A percentile compares a stretch with the other conserved stretches of the same genome.
Evolutionary conservation across 305 asterid species (phyloP).

Genomic region (Andrographis paniculata): DNA sequence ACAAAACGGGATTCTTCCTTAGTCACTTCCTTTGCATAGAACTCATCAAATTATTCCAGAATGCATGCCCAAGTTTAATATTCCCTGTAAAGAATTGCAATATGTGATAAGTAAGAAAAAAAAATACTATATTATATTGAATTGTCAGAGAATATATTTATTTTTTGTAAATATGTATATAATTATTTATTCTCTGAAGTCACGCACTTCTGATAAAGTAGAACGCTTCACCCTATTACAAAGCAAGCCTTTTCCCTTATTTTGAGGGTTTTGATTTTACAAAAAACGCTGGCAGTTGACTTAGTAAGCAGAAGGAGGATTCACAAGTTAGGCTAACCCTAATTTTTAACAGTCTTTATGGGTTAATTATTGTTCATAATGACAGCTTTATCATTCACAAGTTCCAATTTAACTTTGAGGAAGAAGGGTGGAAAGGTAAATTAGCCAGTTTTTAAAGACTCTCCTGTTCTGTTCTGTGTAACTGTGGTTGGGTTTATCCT

Average conservation of each 20-base stretch:
- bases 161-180: too few relatives aligned
- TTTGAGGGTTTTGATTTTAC: conserved; percentile 6
- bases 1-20: conserved; percentile 16
- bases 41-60: conserved; percentile 1
- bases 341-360: conserved; percentile 3
- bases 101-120: background rate
- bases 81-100: background rate
- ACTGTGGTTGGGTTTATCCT: too few relatives aligned
- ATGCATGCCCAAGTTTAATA: background rate
- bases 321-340: conserved; percentile 12
- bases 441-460: too few relatives aligned
- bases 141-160: conserved; percentile 14
- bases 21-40: conserved; percentile 16
- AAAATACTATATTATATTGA: background rate
- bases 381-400: conserved; percentile 22
- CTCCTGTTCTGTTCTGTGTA: too few relatives aligned
- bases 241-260: conserved; percentile 5
- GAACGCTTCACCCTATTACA: conserved; percentile 12
- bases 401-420: too few relatives aligned
- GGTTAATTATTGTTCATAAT: background rate
- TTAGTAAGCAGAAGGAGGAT: conserved; percentile 1
- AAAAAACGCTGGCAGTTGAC: conserved; percentile 16
- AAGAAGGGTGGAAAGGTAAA: too few relatives aligned
- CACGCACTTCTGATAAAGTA: conserved; percentile 14
- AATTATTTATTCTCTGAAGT: too few relatives aligned